phyloP scores from a whole-genome alignment of 352 stramenopile genomes.

The Porosira glacialis region DNA sequence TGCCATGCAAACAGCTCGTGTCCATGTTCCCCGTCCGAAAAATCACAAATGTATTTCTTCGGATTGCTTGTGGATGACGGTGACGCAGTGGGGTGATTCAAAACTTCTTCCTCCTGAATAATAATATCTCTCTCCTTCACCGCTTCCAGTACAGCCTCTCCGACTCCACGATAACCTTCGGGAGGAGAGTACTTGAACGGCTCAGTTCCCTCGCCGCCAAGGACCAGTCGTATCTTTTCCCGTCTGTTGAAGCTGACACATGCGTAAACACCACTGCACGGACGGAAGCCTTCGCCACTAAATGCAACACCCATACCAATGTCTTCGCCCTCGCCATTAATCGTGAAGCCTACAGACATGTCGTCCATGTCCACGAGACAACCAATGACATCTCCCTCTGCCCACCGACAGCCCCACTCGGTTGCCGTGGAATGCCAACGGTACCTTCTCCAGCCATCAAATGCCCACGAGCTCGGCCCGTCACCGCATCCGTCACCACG shows the following conservation, averaged over 20 bases:
- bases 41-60: slow-evolving; percentile 79
- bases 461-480: slow-evolving; percentile 79
- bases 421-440: slow-evolving; percentile 78
- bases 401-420: slow-evolving; percentile 71
- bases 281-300: slow-evolving; percentile 75
- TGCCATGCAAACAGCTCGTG: slow-evolving; percentile 82
- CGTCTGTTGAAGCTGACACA: slow-evolving; percentile 83
- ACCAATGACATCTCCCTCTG: slow-evolving; percentile 80
- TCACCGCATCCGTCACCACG: slow-evolving; percentile 80
- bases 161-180: slow-evolving; percentile 73
- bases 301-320: slow-evolving; percentile 84
- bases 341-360: slow-evolving; percentile 79
- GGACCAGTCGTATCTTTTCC: slow-evolving; percentile 80
- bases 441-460: slow-evolving; percentile 82
- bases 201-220: slow-evolving; percentile 70
- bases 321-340: slow-evolving; percentile 84
- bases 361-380: slow-evolving; percentile 81
- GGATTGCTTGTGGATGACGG: slow-evolving; percentile 10
- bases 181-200: slow-evolving; percentile 77
- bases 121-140: slow-evolving; percentile 65
- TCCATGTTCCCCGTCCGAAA: slow-evolving; percentile 80
- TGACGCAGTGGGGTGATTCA: slow-evolving; percentile 13
- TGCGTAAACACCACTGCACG: slow-evolving; percentile 81
- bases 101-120: slow-evolving; percentile 65
- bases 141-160: slow-evolving; percentile 66